Percentiles rank a stretch among this genome's conserved stretches.
These are phyloP conservation scores for Neoarthrinium moseri DNA, from an alignment of 2,329 filamentous ascomycete genomes.

Conservation along the genomic window DNA sequence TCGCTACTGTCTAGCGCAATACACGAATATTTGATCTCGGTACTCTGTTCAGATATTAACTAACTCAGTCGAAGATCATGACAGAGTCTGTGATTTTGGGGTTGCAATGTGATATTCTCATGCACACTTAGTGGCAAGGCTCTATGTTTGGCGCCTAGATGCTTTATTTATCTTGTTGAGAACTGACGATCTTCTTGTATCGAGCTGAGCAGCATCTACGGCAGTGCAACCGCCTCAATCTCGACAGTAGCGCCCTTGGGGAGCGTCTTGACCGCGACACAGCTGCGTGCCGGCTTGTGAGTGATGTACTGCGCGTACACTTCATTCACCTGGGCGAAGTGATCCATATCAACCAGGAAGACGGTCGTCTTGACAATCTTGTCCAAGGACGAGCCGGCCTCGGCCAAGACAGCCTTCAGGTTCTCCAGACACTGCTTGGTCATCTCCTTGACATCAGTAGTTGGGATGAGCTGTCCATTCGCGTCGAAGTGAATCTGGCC, in stretches of 20 bases:
- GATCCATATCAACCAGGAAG: slow-evolving; percentile 87
- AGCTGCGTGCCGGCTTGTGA: slow-evolving; percentile 84
- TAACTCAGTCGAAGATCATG: too few relatives aligned
- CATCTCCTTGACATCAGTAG: slow-evolving; percentile 63
- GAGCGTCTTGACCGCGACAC: slow-evolving; percentile 85
- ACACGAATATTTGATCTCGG: too few relatives aligned
- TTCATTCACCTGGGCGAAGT: slow-evolving; percentile 85
- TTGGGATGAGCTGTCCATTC: slow-evolving; percentile 54
- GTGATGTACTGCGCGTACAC: slow-evolving; percentile 82
- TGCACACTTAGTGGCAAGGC: too few relatives aligned
- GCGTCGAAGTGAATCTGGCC: slow-evolving; percentile 70
- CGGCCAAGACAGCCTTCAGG: slow-evolving; percentile 78
- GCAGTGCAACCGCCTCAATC: slow-evolving; percentile 83
- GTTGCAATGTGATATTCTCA: too few relatives aligned
- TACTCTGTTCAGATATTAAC: too few relatives aligned
- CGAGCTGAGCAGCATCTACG: too few relatives aligned
- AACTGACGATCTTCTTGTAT: too few relatives aligned
- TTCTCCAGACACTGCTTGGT: slow-evolving; percentile 68
- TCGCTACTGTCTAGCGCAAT: too few relatives aligned
- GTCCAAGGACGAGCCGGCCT: slow-evolving; percentile 73
- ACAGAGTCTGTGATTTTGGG: too few relatives aligned
- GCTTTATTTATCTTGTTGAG: too few relatives aligned
- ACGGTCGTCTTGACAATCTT: slow-evolving; percentile 90
- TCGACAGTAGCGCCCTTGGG: slow-evolving; percentile 85
- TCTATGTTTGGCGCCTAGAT: too few relatives aligned